Conservation (phyloP, 768 basidiomycete species). For the Clavaria fumosa region DNA sequence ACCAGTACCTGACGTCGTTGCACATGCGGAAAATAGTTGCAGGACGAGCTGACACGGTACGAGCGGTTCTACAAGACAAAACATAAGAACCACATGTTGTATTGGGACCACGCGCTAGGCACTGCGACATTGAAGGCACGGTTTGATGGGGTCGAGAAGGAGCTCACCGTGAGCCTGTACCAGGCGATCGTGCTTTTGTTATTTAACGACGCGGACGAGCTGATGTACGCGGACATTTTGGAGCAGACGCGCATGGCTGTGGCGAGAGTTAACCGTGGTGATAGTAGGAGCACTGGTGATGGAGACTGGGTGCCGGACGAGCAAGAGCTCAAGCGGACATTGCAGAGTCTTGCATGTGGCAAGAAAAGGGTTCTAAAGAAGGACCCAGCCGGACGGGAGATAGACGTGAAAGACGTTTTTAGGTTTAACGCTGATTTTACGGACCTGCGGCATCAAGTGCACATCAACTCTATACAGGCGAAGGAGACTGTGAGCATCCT, state of each 20-base stretch:
- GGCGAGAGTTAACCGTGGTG: conserved; percentile 2
- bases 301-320: conserved; percentile 31
- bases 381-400: conserved; percentile 60
- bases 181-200: conserved; percentile 77
- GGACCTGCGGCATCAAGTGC: conserved; percentile 62
- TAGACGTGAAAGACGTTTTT: conserved; percentile 64
- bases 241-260: conserved; percentile 57
- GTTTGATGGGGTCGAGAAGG: conserved; percentile 61
- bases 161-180: conserved; percentile 81
- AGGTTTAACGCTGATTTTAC: conserved; percentile 71
- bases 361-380: conserved; percentile 83
- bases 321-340: conserved; percentile 58
- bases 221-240: conserved; percentile 53
- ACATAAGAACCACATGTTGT: conserved; percentile 60
- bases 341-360: conserved; percentile 87
- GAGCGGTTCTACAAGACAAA: conserved; percentile 58
- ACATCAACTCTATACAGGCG: conserved; percentile 92
- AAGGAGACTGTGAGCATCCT: conserved; percentile 62
- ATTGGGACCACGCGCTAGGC: conserved; percentile 80
- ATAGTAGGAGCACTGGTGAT: conserved; percentile 13
- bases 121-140: conserved; percentile 60
- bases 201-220: conserved; percentile 56
- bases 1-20: not conserved
- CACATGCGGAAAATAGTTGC: conserved; percentile 37
- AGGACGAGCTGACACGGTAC: conserved; percentile 48